Evolutionary conservation across 257 asterid genomes (phyloP).

Genomic region (Plantago major): DNA sequence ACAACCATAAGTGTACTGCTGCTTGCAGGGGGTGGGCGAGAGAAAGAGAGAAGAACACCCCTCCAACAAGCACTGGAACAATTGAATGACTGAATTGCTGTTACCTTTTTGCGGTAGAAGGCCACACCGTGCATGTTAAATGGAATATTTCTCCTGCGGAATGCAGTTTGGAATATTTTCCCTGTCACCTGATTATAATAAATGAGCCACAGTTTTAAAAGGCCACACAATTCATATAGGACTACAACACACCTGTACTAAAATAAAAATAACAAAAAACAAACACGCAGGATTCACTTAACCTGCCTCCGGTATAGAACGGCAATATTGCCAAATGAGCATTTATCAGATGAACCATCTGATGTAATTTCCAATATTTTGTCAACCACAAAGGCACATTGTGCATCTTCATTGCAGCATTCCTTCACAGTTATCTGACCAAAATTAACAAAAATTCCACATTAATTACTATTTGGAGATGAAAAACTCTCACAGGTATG

Average conservation of each 20-base stretch:
- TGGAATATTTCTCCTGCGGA: slow-evolving; percentile 84
- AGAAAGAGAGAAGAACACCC: slow-evolving; percentile 2
- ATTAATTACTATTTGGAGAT: slow-evolving; percentile 14
- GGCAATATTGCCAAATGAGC: slow-evolving; percentile 65
- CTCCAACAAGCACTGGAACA: neutral
- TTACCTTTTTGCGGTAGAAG: slow-evolving; percentile 95
- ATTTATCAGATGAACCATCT: slow-evolving; percentile 53
- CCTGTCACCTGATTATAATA: slow-evolving; percentile 70
- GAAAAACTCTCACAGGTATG: slow-evolving; percentile 9
- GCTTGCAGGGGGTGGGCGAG: too few species aligned
- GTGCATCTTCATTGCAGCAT: slow-evolving; percentile 88
- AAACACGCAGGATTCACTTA: slow-evolving; percentile 27
- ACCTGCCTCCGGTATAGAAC: slow-evolving; percentile 99
- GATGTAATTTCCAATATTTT: slow-evolving; percentile 77
- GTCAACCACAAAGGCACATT: slow-evolving; percentile 90
- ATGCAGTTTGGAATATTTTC: slow-evolving; percentile 80
- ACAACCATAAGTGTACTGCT: too few species aligned
- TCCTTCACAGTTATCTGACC: slow-evolving; percentile 78
- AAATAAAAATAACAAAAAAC: neutral
- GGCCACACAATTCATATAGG: slow-evolving; percentile 5
- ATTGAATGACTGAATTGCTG: neutral
- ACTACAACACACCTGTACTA: slow-evolving; percentile 19
- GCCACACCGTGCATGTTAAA: slow-evolving; percentile 96
- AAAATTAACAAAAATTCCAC: slow-evolving; percentile 16
- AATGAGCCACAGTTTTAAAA: slow-evolving; percentile 13